Percentiles rank a stretch among this genome's conserved stretches.
These are phyloP conservation scores for Vitis rotundifolia DNA, from an alignment of 164 flowering plant species.

Conservation along the genomic window DNA sequence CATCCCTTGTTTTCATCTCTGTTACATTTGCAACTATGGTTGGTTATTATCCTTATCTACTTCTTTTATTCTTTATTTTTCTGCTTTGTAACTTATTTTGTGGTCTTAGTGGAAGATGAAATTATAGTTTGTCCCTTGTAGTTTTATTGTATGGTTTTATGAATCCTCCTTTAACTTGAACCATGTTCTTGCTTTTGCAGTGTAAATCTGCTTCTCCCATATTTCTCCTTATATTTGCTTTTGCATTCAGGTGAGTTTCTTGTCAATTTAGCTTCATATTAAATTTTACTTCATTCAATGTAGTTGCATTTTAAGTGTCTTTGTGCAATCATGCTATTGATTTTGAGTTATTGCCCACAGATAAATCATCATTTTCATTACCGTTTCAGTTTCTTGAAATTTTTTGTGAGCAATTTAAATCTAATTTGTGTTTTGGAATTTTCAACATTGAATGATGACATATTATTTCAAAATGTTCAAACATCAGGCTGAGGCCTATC, in stretches of 20 bases:
- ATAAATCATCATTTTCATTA: not conserved
- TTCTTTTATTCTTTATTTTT: not conserved
- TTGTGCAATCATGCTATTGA: no score
- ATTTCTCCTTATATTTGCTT: conserved; percentile 96
- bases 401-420: not conserved
- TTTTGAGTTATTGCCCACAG: not conserved
- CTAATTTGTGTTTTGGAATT: no score
- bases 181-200: conserved; percentile 47
- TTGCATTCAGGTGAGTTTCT: conserved; percentile 85
- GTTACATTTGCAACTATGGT: conserved; percentile 99
- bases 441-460: no score
- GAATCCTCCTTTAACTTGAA: not conserved
- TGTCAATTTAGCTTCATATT: conserved; percentile 7
- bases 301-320: no score
- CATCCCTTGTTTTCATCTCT: conserved; percentile 93
- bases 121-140: conserved; percentile 2
- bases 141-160: not conserved
- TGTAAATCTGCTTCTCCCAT: conserved; percentile 98
- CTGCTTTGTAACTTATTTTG: not conserved
- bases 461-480: conserved; percentile 2
- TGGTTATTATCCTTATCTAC: conserved; percentile 29
- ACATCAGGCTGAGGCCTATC: not conserved
- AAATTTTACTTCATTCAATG: not conserved
- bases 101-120: not conserved
- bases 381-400: not conserved